Conservation (phyloP, 495 filamentous ascomycete genomes). For the Trichocladium uniseriatum region DNA sequence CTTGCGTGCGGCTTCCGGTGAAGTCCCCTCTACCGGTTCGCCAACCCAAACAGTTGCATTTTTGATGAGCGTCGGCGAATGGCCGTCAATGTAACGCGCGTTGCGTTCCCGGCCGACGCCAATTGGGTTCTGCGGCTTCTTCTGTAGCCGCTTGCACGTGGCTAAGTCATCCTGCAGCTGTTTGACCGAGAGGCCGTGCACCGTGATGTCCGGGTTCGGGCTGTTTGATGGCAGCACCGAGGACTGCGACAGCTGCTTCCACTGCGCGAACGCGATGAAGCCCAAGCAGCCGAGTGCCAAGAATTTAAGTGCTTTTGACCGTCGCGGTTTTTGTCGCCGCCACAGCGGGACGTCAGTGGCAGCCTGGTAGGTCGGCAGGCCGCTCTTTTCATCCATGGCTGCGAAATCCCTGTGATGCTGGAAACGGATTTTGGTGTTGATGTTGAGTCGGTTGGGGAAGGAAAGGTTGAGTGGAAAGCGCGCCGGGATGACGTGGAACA, state of each 20-base stretch:
- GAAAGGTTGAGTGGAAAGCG: too few relatives aligned
- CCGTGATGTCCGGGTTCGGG: slow-evolving; percentile 9
- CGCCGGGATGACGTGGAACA: too few relatives aligned
- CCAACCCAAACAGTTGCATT: slow-evolving; percentile 48
- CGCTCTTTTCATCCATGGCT: slow-evolving; percentile 20
- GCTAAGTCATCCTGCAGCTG: slow-evolving; percentile 32
- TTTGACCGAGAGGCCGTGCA: slow-evolving; percentile 28
- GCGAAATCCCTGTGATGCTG: too few relatives aligned
- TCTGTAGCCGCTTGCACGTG: slow-evolving; percentile 31
- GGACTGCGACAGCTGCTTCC: slow-evolving; percentile 32
- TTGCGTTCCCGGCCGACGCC: slow-evolving; percentile 39
- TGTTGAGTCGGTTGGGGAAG: too few relatives aligned
- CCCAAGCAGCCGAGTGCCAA: slow-evolving; percentile 29
- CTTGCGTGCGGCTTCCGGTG: slow-evolving; percentile 32
- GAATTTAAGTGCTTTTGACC: slow-evolving; percentile 27
- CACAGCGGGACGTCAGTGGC: slow-evolving; percentile 8
- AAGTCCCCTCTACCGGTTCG: slow-evolving; percentile 34
- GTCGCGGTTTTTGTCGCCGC: slow-evolving; percentile 21
- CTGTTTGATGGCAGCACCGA: neutral
- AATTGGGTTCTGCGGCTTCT: slow-evolving; percentile 35
- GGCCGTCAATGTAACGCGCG: slow-evolving; percentile 38
- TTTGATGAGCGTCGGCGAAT: slow-evolving; percentile 39
- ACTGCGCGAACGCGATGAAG: slow-evolving; percentile 42
- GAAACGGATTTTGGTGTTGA: too few relatives aligned
- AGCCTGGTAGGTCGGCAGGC: slow-evolving; percentile 18